A percentile compares a stretch with the other conserved stretches of the same genome.
phyloP scores from a whole-genome alignment of 192 early-diverging fungal genomes.

The Piromyces sp. region DNA sequence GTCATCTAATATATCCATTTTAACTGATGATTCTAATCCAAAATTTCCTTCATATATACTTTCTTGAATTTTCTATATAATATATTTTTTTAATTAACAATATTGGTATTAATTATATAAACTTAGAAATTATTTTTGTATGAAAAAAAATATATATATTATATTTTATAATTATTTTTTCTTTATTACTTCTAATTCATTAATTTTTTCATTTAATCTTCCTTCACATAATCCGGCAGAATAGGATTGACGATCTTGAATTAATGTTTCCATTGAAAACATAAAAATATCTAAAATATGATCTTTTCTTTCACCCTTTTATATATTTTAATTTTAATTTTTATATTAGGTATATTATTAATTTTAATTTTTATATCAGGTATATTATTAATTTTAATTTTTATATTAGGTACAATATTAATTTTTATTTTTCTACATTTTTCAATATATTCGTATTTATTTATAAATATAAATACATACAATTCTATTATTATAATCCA shows the following conservation, averaged over 20 bases:
- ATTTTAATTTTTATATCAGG: too few species aligned
- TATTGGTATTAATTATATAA: too few species aligned
- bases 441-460: too few species aligned
- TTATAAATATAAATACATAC: too few species aligned
- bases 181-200: background rate
- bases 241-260: background rate
- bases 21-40: background rate
- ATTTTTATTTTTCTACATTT: too few species aligned
- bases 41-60: background rate
- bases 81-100: too few species aligned
- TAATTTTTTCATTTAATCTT: background rate
- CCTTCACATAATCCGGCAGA: background rate
- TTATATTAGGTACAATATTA: too few species aligned
- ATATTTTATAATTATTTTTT: too few species aligned
- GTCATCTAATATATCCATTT: background rate
- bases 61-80: background rate
- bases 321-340: too few species aligned
- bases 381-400: too few species aligned
- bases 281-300: background rate
- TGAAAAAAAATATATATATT: background rate
- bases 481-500: too few species aligned
- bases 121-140: background rate
- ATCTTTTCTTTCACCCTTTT: background rate
- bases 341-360: too few species aligned
- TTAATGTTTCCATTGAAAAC: background rate